phyloP scores from a whole-genome alignment of 2,329 filamentous ascomycete species.

The Cladosporium velox region DNA sequence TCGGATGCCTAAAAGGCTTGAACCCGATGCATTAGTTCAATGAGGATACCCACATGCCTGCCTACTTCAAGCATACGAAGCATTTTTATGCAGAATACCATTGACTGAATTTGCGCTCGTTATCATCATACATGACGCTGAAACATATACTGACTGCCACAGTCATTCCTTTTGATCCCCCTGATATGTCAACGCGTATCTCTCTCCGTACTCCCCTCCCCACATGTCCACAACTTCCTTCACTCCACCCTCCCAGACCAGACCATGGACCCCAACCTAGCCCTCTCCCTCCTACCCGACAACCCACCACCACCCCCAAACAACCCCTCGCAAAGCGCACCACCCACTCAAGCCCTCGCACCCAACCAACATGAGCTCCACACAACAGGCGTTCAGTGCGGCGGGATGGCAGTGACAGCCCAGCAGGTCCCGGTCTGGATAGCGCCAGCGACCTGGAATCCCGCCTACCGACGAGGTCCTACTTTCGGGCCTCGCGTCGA shows the following conservation, averaged over 20 bases:
- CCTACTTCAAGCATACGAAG: neutral
- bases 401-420: neutral
- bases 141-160: neutral
- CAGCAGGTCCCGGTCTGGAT: neutral
- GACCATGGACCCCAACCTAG: neutral
- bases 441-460: neutral
- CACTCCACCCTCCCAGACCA: neutral
- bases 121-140: neutral
- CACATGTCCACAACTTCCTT: neutral
- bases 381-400: neutral
- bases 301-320: neutral
- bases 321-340: neutral
- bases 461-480: neutral
- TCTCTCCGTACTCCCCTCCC: neutral
- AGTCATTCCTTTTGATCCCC: neutral
- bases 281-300: neutral
- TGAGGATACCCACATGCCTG: neutral
- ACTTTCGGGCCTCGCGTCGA: neutral
- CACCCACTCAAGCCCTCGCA: neutral
- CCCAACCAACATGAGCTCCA: neutral
- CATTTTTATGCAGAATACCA: neutral
- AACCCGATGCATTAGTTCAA: neutral
- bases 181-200: neutral
- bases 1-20: neutral
- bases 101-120: neutral